Evolutionary conservation across 176 grass and related monocot genomes (phyloP), one percentile per base, ranked within the genome.

Genomic region (Hsuehochloa calcarea): DNA sequence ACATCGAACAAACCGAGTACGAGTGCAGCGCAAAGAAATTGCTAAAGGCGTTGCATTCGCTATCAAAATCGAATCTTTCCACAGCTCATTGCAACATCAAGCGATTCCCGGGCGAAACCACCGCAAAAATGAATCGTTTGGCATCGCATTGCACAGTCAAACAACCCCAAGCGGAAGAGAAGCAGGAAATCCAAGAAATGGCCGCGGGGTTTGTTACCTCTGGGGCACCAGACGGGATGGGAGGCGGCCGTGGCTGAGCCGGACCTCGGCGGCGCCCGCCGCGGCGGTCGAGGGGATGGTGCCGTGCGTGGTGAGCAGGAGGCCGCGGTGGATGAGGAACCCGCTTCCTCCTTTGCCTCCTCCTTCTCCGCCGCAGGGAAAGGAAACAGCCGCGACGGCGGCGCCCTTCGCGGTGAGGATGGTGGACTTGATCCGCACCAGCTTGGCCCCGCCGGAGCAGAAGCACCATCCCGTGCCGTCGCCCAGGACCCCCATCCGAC

Each of bases 291-390:
- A 93, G 15, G 96, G 93, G 78, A 95, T 85, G 78, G 88, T 93
- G 35, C 91, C 86, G 78, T 98, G 96, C 9, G 93, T 93, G 34
- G 93, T 98, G 83, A 98, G 87, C 54, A 98, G 80, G 56, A 98
- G 91, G 72, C 77, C 86, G 20, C 91, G 91, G 77, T 98, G 93
- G 68, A 98, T 90, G 72, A 98, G 85, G 85, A 98, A 89, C 38
- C 96, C 96, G 11, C 89, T 90, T 54, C 93, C 93, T 8, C 85
- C 50, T 74, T 82, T 81, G 0, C 92, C 86, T 17, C 90, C 85
- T 15, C 79, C 77, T 1, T 80, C 69, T 0, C 68, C 68, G 10
- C 23, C 75, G n/a, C 41, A 7, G 10, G 85, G 73, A 74, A 87
- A 85, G 55, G 82, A 93, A 22, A 98, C 83, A 45, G 87, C 59